phyloP scores from a whole-genome alignment of 225 moss, liverwort and hornwort species.

The Sphagnum contortum region DNA sequence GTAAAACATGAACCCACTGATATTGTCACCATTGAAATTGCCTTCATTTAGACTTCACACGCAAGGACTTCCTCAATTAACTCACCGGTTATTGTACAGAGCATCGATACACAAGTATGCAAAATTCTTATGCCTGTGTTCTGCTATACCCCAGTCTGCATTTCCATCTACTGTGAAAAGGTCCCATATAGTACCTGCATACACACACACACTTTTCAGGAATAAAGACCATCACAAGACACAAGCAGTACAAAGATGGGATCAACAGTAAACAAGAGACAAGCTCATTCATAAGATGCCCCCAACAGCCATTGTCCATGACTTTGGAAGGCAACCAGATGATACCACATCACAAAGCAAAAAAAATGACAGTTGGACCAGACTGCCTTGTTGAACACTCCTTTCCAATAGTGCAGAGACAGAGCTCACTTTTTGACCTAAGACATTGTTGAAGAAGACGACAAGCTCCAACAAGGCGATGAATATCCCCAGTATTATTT shows the following conservation, averaged over 20 bases:
- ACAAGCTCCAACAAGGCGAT: conserved; percentile 77
- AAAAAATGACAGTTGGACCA: no score
- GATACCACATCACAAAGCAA: no score
- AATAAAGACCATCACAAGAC: no score
- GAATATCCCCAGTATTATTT: conserved; percentile 59
- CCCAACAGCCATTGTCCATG: no score
- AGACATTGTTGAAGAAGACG: conserved; percentile 66
- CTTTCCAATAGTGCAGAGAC: no score
- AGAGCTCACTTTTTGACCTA: conserved; percentile 32
- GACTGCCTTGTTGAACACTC: no score
- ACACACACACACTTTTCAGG: conserved; percentile 6
- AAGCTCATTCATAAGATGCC: no score
- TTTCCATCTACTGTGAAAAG: conserved; percentile 53
- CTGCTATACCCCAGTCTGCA: conserved; percentile 43
- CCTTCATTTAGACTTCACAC: no score
- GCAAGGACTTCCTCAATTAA: neutral
- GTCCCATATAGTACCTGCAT: conserved; percentile 49
- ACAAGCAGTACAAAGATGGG: no score
- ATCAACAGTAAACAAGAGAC: neutral
- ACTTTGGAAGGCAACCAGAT: no score
- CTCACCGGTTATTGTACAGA: conserved; percentile 74
- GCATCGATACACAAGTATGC: conserved; percentile 62
- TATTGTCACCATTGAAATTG: no score
- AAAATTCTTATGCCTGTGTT: conserved; percentile 79
- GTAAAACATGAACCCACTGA: no score